Percentiles rank a stretch among this genome's conserved stretches.
Conservation (phyloP, 768 basidiomycete species). For the Termitomyces sp. region DNA sequence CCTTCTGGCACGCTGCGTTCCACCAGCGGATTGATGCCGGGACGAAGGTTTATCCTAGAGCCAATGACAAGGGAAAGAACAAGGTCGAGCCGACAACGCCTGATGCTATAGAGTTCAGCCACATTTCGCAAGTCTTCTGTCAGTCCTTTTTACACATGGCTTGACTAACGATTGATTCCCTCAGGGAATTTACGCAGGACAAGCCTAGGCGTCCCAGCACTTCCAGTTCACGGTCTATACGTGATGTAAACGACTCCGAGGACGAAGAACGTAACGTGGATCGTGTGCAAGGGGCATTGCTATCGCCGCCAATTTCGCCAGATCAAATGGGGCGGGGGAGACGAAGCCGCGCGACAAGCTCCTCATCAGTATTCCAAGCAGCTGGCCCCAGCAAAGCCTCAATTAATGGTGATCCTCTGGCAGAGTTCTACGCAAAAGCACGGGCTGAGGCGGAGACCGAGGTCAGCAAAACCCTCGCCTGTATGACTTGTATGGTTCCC, state of each 20-base stretch:
- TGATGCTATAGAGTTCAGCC: slow-evolving; percentile 29
- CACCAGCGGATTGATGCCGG: slow-evolving; percentile 42
- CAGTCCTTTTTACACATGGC: background rate
- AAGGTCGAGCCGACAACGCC: background rate
- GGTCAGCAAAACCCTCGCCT: slow-evolving; percentile 22
- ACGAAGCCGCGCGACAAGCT: background rate
- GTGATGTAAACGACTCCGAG: slow-evolving; percentile 13
- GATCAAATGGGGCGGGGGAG: background rate
- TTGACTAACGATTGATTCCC: background rate
- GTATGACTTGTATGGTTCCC: background rate
- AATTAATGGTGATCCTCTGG: slow-evolving; percentile 45
- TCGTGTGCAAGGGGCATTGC: slow-evolving; percentile 1
- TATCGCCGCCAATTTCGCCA: slow-evolving; percentile 13
- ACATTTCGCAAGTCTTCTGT: slow-evolving; percentile 37
- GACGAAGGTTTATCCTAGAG: slow-evolving; percentile 14
- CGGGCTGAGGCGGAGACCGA: slow-evolving; percentile 38
- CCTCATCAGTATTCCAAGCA: slow-evolving; percentile 1
- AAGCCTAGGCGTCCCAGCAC: slow-evolving; percentile 5
- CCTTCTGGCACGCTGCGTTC: slow-evolving; percentile 44
- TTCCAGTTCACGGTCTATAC: background rate
- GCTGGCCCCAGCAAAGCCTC: slow-evolving; percentile 1
- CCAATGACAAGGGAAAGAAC: slow-evolving; percentile 17
- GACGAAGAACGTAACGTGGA: slow-evolving; percentile 14
- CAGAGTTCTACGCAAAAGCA: slow-evolving; percentile 59
- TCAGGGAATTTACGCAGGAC: slow-evolving; percentile 33